Evolutionary conservation across 2,329 filamentous ascomycete species (phyloP), one percentile per base, ranked within the genome.

Genomic region (Fusarium setosum): DNA sequence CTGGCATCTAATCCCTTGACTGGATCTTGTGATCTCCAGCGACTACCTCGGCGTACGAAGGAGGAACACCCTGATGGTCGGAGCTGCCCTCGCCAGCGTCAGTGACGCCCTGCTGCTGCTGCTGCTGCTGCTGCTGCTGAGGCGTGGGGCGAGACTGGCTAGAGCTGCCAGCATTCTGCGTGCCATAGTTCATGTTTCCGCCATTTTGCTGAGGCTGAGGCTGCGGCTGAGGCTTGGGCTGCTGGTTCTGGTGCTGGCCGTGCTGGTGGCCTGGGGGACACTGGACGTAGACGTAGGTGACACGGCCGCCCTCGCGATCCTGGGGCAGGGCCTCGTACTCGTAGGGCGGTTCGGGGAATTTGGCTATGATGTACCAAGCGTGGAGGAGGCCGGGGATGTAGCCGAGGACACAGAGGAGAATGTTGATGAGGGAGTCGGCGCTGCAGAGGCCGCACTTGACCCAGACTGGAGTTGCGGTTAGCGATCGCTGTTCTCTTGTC

Each of bases 281-380:
- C 68, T 87, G 85, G 58, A 93, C 91, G 75, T 93, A 92, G 76
- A 96, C 92, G 79, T 96, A 95, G 35, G 90, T 91, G 55, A 95
- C 88, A 61, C 84, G 85, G 69, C 85, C 82, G 69, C 82, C 80
- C 68, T 86, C 84, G 71, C 75, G 70, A 72, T 87, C 85, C 52
- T 89, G 87, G 6, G 86, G 80, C 37, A 92, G 77, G 49, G 83
- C 80, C 69, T 92, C 87, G 79, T 96, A 94, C 65, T 91, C 88
- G 77, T 86, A 86, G 59, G 90, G 84, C 37, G 86, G 70, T 62
- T 97, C 95, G 59, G 96, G 96, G 77, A 91, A 92, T 75, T 92
- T 91, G 73, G 92, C 88, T 80, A 99, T 97, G 79, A 98, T 97
- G 85, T 98, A 99, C 95, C 96, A 98, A 65, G 94, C 88, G 82